Evolutionary conservation across 257 asterid genomes (phyloP).

Genomic region (Thymus quinquecostatus): DNA sequence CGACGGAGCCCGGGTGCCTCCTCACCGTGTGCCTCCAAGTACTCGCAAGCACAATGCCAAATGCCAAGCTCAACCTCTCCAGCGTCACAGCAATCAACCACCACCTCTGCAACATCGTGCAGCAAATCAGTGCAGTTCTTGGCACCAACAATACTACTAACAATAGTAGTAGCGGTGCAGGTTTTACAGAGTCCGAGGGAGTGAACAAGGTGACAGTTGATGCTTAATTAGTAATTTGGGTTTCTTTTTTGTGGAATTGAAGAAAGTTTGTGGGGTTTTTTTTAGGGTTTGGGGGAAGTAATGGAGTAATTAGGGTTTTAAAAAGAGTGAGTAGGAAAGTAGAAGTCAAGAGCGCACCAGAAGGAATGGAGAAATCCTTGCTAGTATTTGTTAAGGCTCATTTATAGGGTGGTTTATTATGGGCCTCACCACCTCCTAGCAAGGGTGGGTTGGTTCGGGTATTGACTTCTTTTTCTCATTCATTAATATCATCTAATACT

Average conservation of each 20-base stretch:
- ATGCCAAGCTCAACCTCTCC: conserved; percentile 78
- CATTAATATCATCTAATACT: not conserved
- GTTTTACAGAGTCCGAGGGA: not conserved
- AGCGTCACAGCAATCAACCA: conserved; percentile 80
- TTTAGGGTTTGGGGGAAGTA: no score
- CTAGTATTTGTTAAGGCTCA: conserved; percentile 40
- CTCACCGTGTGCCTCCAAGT: conserved; percentile 85
- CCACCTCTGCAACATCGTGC: conserved; percentile 68
- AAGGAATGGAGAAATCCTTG: conserved; percentile 45
- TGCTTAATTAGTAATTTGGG: not conserved
- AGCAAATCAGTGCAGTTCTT: conserved; percentile 66
- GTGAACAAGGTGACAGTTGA: not conserved
- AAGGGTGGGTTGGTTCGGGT: conserved; percentile 94
- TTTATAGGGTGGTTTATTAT: not conserved
- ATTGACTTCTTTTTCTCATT: conserved; percentile 75
- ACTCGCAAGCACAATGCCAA: conserved; percentile 76
- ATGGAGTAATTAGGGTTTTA: not conserved
- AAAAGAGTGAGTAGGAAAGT: conserved; percentile 6
- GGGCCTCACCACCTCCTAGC: conserved; percentile 38
- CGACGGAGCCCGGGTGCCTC: conserved; percentile 63
- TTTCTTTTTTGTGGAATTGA: no score
- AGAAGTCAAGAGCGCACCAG: conserved; percentile 99
- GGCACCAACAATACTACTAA: not conserved
- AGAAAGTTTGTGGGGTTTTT: not conserved
- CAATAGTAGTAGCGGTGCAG: not conserved